These are phyloP conservation scores for Solanum chmielewskii DNA, from an alignment of 257 asterid species.

Conservation along the genomic window DNA sequence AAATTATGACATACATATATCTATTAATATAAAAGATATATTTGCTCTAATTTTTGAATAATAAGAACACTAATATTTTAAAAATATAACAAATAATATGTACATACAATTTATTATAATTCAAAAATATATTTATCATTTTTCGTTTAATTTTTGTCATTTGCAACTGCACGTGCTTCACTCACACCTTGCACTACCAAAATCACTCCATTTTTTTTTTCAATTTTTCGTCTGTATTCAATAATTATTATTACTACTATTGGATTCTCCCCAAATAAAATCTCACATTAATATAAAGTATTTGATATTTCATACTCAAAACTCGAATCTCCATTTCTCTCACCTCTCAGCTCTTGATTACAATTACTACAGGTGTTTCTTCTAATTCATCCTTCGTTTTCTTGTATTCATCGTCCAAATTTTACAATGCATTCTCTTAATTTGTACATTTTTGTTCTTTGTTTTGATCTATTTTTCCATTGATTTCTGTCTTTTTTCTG, in stretches of 20 bases:
- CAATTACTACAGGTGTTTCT: neutral
- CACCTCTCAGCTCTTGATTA: neutral
- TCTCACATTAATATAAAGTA: neutral
- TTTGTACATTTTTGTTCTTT: neutral
- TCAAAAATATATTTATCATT: too few species aligned
- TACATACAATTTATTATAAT: rapidly evolving
- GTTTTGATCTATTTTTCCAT: neutral
- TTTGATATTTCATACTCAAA: neutral
- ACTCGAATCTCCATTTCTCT: neutral
- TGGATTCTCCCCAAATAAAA: neutral
- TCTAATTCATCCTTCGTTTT: neutral
- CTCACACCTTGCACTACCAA: neutral
- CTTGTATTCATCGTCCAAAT: neutral
- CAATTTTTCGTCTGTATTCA: too few species aligned
- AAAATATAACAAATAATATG: too few species aligned
- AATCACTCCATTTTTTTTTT: neutral
- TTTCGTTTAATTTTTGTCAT: neutral
- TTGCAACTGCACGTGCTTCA: neutral
- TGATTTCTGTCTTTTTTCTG: neutral
- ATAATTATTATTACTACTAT: neutral
- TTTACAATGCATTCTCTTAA: neutral
- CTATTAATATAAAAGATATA: too few species aligned
- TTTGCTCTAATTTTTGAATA: too few species aligned
- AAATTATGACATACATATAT: rapidly evolving
- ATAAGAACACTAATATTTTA: rapidly evolving